Evolutionary conservation across 2,329 filamentous ascomycete species (phyloP).

Genomic region (Sordariomycetes sp.): DNA sequence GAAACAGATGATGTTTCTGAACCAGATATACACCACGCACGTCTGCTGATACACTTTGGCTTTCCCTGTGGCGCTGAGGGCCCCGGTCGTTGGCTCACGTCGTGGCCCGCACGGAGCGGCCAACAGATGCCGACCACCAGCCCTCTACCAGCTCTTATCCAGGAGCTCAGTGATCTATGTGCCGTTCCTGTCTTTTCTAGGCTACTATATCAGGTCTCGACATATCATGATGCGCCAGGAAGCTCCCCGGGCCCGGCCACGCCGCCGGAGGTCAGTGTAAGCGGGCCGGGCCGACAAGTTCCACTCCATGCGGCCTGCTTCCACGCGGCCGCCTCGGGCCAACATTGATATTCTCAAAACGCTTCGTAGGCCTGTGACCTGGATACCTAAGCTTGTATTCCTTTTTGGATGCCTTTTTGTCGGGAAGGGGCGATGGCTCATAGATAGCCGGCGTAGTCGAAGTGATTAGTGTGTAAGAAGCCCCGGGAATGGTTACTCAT

Average conservation of each 20-base stretch:
- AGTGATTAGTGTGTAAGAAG: neutral
- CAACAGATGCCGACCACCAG: neutral
- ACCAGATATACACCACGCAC: no score
- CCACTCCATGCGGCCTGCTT: neutral
- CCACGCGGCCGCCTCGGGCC: neutral
- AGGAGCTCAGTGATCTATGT: no score
- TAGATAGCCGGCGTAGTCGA: neutral
- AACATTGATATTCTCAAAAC: neutral
- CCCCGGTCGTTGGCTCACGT: no score
- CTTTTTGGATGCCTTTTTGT: neutral
- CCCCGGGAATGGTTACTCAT: no score
- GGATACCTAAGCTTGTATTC: neutral
- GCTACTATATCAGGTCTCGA: neutral
- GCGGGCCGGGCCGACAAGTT: neutral
- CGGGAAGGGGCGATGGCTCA: neutral
- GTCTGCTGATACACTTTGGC: no score
- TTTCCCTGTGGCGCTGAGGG: no score
- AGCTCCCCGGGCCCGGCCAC: neutral
- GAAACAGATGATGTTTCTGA: no score
- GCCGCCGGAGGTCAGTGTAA: neutral
- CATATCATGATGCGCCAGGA: neutral
- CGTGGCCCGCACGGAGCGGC: no score
- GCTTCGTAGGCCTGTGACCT: neutral
- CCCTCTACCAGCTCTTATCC: no score
- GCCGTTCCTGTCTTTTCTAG: no score